A percentile compares a stretch with the other conserved stretches of the same genome.
Evolutionary conservation across 78 protist species (phyloP).

Genomic region (Creolimax fragrantissima): DNA sequence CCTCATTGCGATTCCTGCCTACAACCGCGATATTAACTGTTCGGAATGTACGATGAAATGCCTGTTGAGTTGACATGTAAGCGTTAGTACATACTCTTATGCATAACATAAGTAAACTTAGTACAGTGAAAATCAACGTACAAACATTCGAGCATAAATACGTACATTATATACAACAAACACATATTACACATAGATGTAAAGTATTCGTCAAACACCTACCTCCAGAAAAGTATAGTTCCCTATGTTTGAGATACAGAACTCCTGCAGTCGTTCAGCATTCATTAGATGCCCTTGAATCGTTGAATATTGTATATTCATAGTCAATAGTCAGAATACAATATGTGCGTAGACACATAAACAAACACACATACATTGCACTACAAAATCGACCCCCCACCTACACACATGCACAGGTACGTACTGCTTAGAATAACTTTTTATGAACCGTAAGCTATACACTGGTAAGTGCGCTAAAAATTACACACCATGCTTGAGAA

Average conservation of each 20-base stretch:
- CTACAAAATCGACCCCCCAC: too few species aligned
- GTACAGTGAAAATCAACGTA: neutral
- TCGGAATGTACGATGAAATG: conserved; percentile 63
- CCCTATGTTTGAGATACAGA: conserved; percentile 46
- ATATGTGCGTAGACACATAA: too few species aligned
- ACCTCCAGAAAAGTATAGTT: conserved; percentile 38
- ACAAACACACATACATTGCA: too few species aligned
- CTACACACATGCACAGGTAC: too few species aligned
- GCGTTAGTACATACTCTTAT: neutral
- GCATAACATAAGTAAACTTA: neutral
- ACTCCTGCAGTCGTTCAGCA: conserved; percentile 22
- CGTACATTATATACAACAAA: too few species aligned
- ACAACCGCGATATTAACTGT: conserved; percentile 58
- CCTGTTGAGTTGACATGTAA: conserved; percentile 19
- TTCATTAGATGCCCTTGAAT: conserved; percentile 48
- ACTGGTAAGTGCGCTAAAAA: too few species aligned
- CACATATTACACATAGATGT: too few species aligned
- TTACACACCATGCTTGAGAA: conserved; percentile 4
- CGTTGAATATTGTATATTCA: too few species aligned
- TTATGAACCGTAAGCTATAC: too few species aligned
- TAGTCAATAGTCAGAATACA: too few species aligned
- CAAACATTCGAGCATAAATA: neutral
- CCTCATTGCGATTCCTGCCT: neutral
- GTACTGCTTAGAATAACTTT: too few species aligned
- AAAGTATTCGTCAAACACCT: neutral